Evolutionary conservation across 345 rosid species (phyloP), one percentile per base, ranked within the genome.

Genomic region (Moricandia arvensis): DNA sequence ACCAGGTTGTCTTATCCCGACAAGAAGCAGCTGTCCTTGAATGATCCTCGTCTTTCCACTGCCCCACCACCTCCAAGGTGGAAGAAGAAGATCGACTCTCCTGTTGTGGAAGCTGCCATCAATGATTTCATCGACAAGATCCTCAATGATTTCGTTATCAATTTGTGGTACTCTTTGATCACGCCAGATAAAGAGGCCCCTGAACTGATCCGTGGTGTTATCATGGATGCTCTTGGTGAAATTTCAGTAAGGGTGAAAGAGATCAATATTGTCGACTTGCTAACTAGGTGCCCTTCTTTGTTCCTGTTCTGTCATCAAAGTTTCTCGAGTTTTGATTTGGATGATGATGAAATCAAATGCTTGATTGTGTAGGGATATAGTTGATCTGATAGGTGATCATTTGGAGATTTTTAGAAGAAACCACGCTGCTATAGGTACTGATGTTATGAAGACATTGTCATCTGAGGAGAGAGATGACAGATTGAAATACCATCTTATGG

Each of bases 401-500:
- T 81, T 96, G 79, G 99, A 91, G 65, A 93, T 76, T 43, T 96
- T 93, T 80, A 87, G 99, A 87, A 83, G 96, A 85, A 91, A 89
- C 81, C 98, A 89, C 72, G 89, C 93, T 55, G 87, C 88, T 30
- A 91, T 93, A 59, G 97, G 99, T 72, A 83, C 80, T 66, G 97
- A 96, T 74, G 93, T 96, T 63, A 93, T 93, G 98, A 83, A 82
- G 75, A 93, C 88, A 29, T 82, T 91, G 77, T 93, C 98, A 7
- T 86, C 95, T 7, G 92, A 87, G 77, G 93, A 88, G 86, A 88
- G 98, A 82, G 97, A 96, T 79, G 99, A 91, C 70, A 93, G 96
- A 78, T 79, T 96, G 82, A 96, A 93, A 81, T 84, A 82, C 76
- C 90, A 93, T 88, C 91, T 93, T 70, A 85, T 90, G 89, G 85